Evolutionary conservation across 78 protist species (phyloP).

Genomic region (Speleostelium caveatum): DNA sequence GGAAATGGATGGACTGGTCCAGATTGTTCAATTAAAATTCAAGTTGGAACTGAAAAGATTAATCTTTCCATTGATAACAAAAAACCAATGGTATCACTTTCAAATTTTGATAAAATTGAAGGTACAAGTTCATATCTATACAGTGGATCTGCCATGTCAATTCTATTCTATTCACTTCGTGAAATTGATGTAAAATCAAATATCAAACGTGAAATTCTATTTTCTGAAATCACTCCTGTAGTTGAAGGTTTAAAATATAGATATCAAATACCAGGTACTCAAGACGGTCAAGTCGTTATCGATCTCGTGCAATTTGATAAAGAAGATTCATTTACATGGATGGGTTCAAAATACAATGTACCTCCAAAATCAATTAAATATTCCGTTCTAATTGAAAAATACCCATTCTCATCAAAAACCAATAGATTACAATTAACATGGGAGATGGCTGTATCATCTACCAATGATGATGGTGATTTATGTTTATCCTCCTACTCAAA

Average conservation of each 20-base stretch:
- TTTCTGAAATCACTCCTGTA: too few relatives aligned
- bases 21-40: not conserved
- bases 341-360: not conserved
- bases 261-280: not conserved
- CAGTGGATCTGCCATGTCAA: not conserved
- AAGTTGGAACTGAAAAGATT: not conserved
- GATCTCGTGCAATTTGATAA: not conserved
- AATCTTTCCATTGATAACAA: not conserved
- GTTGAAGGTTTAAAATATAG: not conserved
- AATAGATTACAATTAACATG: conserved; percentile 8
- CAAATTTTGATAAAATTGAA: too few relatives aligned
- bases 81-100: not conserved
- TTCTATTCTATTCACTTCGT: not conserved
- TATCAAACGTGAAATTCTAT: too few relatives aligned
- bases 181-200: not conserved
- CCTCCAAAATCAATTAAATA: conserved; percentile 10
- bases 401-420: not conserved
- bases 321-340: not conserved
- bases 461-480: not conserved
- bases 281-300: not conserved
- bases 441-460: conserved; percentile 3
- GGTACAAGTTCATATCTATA: not conserved
- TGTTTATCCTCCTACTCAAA: not conserved
- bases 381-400: conserved; percentile 16
- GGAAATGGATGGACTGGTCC: conserved; percentile 23